These are phyloP conservation scores for Amauroascus niger DNA, from an alignment of 2,329 filamentous ascomycete species.

Conservation along the genomic window DNA sequence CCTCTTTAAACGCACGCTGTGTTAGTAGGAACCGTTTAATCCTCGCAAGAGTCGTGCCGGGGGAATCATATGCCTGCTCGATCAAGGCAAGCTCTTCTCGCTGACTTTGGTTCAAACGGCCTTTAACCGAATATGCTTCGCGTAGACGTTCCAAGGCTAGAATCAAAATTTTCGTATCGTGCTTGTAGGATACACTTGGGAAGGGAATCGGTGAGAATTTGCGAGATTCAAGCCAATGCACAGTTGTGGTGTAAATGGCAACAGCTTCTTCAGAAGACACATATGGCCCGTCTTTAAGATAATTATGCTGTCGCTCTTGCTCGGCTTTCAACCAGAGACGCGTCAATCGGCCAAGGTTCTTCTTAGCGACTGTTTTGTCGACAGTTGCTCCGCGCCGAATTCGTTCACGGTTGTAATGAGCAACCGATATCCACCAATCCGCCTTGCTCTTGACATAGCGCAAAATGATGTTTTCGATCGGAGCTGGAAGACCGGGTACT, in stretches of 20 bases:
- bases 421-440: conserved; percentile 99
- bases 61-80: conserved; percentile 96
- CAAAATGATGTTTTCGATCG: conserved; percentile 97
- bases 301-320: conserved; percentile 97
- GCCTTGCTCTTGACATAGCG: conserved; percentile 99
- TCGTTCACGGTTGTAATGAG: conserved; percentile 96
- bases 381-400: conserved; percentile 94
- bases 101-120: conserved; percentile 91
- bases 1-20: conserved; percentile 96
- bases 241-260: conserved; percentile 96
- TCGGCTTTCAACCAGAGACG: conserved; percentile 96
- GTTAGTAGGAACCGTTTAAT: conserved; percentile 98
- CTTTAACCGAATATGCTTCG: conserved; percentile 96
- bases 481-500: conserved; percentile 87
- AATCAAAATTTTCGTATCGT: conserved; percentile 97
- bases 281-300: conserved; percentile 98
- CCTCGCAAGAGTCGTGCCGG: conserved; percentile 85
- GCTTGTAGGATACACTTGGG: conserved; percentile 97
- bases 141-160: conserved; percentile 84
- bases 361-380: conserved; percentile 98
- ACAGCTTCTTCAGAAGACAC: conserved; percentile 97
- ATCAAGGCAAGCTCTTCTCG: conserved; percentile 93
- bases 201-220: conserved; percentile 99
- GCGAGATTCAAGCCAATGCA: conserved; percentile 95
- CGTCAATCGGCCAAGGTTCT: conserved; percentile 90